Percentiles rank a stretch among this genome's conserved stretches.
phyloP scores from a whole-genome alignment of 768 basidiomycete genomes.

The Dictyophora rubrovolvata region DNA sequence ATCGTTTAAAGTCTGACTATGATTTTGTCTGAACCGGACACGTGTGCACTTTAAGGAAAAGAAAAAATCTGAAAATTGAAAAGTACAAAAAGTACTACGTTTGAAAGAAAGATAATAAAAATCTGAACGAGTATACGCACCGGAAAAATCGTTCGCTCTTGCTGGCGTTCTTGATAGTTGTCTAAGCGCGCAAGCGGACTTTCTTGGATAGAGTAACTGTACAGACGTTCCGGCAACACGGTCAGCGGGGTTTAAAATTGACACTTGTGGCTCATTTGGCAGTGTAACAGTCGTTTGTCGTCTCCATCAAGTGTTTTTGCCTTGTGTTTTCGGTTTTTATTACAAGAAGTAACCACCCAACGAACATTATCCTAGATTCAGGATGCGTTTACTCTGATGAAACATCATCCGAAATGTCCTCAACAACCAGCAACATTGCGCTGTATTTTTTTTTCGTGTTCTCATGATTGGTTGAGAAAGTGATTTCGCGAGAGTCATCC shows the following conservation, averaged over 20 bases:
- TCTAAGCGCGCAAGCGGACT: neutral
- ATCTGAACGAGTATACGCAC: neutral
- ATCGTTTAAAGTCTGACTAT: neutral
- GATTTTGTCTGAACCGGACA: neutral
- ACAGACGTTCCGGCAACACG: conserved; percentile 3
- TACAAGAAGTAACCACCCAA: too few relatives aligned
- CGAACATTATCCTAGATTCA: too few relatives aligned
- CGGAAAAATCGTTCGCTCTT: neutral
- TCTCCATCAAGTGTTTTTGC: too few relatives aligned
- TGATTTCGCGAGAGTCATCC: too few relatives aligned
- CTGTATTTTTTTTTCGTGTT: too few relatives aligned
- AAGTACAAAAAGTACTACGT: neutral
- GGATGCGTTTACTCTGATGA: too few relatives aligned
- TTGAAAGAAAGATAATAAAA: neutral
- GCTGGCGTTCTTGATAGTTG: neutral
- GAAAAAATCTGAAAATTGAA: neutral
- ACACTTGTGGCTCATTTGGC: neutral
- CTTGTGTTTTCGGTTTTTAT: too few relatives aligned
- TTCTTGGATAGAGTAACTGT: neutral
- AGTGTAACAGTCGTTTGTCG: neutral
- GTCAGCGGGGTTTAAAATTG: neutral
- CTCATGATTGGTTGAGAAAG: too few relatives aligned
- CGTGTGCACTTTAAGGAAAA: neutral
- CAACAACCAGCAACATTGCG: too few relatives aligned
- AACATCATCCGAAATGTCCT: too few relatives aligned